Evolutionary conservation across 1,139 yeast species (phyloP).

Genomic region (Pneumocystis sp.): DNA sequence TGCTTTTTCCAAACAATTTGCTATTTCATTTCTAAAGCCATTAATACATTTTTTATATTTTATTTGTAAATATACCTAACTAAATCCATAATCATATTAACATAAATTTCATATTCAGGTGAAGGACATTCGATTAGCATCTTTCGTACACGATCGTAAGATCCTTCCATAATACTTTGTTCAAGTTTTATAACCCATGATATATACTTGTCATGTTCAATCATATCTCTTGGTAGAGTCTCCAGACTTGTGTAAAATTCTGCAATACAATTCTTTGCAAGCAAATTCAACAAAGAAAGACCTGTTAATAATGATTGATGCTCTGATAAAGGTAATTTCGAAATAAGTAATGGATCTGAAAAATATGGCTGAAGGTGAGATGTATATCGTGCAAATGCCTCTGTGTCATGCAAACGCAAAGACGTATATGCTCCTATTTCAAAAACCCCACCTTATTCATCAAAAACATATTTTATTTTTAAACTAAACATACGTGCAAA

Average conservation of each 20-base stretch:
- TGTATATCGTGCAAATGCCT: neutral
- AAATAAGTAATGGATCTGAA: slow-evolving; percentile 3
- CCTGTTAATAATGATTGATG: slow-evolving; percentile 34
- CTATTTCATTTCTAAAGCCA: slow-evolving; percentile 26
- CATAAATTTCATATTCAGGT: slow-evolving; percentile 9
- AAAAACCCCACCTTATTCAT: neutral
- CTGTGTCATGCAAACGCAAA: neutral
- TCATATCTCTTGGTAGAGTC: slow-evolving; percentile 41
- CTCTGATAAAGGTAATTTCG: neutral
- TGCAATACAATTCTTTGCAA: slow-evolving; percentile 72
- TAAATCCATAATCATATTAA: slow-evolving; percentile 15
- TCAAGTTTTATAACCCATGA: slow-evolving; percentile 80
- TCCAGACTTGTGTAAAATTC: slow-evolving; percentile 85
- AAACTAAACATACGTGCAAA: neutral
- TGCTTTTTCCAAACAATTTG: slow-evolving; percentile 16
- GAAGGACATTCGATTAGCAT: slow-evolving; percentile 21
- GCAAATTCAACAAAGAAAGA: slow-evolving; percentile 55
- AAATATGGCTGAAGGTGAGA: neutral
- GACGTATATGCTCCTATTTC: slow-evolving; percentile 1
- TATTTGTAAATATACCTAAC: slow-evolving; percentile 18
- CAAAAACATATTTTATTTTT: neutral
- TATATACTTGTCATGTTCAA: slow-evolving; percentile 45
- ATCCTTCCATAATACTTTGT: slow-evolving; percentile 91
- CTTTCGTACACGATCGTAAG: slow-evolving; percentile 84
- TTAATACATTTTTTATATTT: neutral